Evolutionary conservation across 331 rosid genomes (phyloP).

Genomic region (Malus hybrid): DNA sequence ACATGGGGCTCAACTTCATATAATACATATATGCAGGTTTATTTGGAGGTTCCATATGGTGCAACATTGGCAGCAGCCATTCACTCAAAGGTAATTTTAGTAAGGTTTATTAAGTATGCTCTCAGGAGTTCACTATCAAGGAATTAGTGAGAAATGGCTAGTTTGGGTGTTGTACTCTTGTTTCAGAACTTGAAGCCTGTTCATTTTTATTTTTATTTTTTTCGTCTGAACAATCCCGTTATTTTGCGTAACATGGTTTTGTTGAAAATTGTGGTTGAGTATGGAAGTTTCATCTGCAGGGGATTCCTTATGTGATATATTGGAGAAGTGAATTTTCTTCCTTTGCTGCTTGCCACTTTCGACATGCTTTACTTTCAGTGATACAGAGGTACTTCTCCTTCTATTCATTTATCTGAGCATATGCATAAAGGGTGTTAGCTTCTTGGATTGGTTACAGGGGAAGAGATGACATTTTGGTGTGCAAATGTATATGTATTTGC

Average conservation of each 20-base stretch:
- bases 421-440: not conserved
- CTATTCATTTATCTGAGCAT: not conserved
- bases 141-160: not conserved
- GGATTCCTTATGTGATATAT: slow-evolving; percentile 82
- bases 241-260: not conserved
- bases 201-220: too few relatives aligned
- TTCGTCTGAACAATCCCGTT: not conserved
- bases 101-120: slow-evolving; percentile 8
- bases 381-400: slow-evolving; percentile 64
- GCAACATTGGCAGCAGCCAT: slow-evolving; percentile 62
- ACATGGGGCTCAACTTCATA: slow-evolving; percentile 14
- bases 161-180: not conserved
- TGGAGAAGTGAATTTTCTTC: slow-evolving; percentile 69
- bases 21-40: slow-evolving; percentile 51
- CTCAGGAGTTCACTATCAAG: not conserved
- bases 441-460: not conserved
- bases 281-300: slow-evolving; percentile 49
- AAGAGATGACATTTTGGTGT: not conserved
- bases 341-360: slow-evolving; percentile 86
- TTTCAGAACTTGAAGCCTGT: slow-evolving; percentile 2
- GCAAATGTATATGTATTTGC: not conserved
- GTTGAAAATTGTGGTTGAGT: slow-evolving; percentile 21
- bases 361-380: slow-evolving; percentile 77
- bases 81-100: slow-evolving; percentile 61
- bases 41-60: slow-evolving; percentile 84